Evolutionary conservation across 2,329 filamentous ascomycete genomes (phyloP).

Genomic region (Niveomyces coronatus): DNA sequence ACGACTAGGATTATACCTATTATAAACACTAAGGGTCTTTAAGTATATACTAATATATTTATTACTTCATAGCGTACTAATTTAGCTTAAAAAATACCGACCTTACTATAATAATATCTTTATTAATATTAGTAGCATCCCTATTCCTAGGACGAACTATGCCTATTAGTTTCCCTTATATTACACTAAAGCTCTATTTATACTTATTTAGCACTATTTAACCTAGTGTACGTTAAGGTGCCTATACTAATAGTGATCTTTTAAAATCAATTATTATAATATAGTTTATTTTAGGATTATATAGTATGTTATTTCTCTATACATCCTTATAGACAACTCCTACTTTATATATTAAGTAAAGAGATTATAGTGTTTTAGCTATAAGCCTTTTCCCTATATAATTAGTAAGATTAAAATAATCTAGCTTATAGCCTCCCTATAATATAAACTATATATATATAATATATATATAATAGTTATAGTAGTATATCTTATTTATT

Average conservation of each 20-base stretch:
- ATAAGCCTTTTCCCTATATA: slow-evolving; percentile 9
- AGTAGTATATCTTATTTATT: slow-evolving; percentile 23
- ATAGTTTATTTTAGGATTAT: slow-evolving; percentile 14
- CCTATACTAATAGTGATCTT: slow-evolving; percentile 6
- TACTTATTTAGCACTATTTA: slow-evolving; percentile 17
- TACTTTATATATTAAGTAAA: slow-evolving; percentile 16
- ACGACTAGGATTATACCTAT: background rate
- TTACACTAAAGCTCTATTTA: background rate
- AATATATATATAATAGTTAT: slow-evolving; percentile 21
- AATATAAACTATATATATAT: slow-evolving; percentile 20
- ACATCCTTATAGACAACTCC: slow-evolving; percentile 20
- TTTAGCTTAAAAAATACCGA: background rate
- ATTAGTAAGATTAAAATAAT: background rate
- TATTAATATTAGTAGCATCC: background rate
- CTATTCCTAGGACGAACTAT: background rate
- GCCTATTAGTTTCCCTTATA: background rate
- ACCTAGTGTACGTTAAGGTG: slow-evolving; percentile 12
- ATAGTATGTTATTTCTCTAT: slow-evolving; percentile 17
- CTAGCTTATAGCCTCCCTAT: slow-evolving; percentile 19
- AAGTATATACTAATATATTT: background rate
- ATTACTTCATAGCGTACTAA: background rate
- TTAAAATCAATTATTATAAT: slow-evolving; percentile 23
- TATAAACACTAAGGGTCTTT: background rate
- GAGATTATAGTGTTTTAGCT: slow-evolving; percentile 9
- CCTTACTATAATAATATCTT: slow-evolving; percentile 1